Base-by-base conservation (phyloP, 2,329 filamentous ascomycete species). In the Stachybotrys elegans region DNA sequence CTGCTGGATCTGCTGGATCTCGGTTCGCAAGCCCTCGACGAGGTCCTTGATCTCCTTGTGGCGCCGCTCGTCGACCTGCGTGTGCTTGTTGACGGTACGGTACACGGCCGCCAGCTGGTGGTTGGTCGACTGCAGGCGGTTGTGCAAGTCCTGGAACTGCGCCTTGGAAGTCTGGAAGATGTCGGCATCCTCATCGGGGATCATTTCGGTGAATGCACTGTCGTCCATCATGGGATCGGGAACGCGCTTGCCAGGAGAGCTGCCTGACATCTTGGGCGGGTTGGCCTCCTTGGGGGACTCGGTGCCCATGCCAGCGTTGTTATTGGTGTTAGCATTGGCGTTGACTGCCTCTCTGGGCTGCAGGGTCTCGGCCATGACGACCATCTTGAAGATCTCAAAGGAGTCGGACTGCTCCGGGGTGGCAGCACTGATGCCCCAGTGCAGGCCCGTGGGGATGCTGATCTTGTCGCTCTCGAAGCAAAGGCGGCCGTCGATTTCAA, bases 321-420 rank as follows among this genome's bases (percentile, higher is more conserved):
- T 63, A 57, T 39, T 63, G 55, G 41, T 51, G 45, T 41, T 52
- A 49, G 46, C 53, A 58, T 42, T 47, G 17, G 42, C 48, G 40
- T 49, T 48, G 43, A 42, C 34, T 39, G 40, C 45, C 40, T 22
- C 23, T 37, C 32, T 43, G 21, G 35, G 40, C 42, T 40, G 36
- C 36, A 32, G 17, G 20, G 36, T 46, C 45, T 81, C 77, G 11
- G 78, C 83, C 58, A 83, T 80, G 42, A 93, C 79, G 27, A 86
- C 76, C 60, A 97, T 78, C 62, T 92, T 94, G 73, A 91, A 93
- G 52, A 95, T 66, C 67, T 98, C 93, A 58, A 96, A 95, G 5
- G 89, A 95, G 68, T 98, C 93, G 1, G 93, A 90, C 56, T 83
- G 91, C 53, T 97, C 92, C 22, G 88, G 87, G 4, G 88, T 92